Percentiles rank a stretch among this genome's conserved stretches.
These are phyloP conservation scores for Liriodendron chinense DNA, from an alignment of 164 flowering plant species.

Conservation along the genomic window DNA sequence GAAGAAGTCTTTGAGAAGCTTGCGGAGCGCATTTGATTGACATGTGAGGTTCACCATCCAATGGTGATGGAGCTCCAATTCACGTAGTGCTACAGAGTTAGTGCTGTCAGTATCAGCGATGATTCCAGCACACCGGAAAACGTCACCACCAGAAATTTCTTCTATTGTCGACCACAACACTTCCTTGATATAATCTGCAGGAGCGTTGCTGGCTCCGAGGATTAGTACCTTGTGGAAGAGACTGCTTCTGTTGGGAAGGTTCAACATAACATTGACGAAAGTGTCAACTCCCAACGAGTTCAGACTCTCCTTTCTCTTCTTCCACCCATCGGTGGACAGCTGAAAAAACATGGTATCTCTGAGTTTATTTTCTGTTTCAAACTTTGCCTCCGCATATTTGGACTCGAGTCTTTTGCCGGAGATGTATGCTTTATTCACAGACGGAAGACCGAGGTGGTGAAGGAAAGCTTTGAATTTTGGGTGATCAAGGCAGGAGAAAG, in stretches of 20 bases:
- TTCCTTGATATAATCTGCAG: conserved; percentile 16
- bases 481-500: conserved; percentile 23
- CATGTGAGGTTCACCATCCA: conserved; percentile 33
- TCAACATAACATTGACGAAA: conserved; percentile 17
- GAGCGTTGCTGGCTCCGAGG: conserved; percentile 8
- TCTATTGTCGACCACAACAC: conserved; percentile 10
- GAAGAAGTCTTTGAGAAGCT: conserved; percentile 23
- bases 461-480: conserved; percentile 26
- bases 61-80: conserved; percentile 20
- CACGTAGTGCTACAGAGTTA: conserved; percentile 13
- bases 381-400: conserved; percentile 18
- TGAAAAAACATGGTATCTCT: conserved; percentile 26
- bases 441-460: conserved; percentile 24
- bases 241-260: conserved; percentile 29
- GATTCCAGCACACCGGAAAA: conserved; percentile 25
- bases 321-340: conserved; percentile 25
- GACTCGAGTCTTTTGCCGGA: conserved; percentile 17
- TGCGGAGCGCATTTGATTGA: conserved; percentile 18
- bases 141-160: conserved; percentile 10
- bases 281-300: conserved; percentile 1
- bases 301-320: not conserved
- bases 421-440: conserved; percentile 12
- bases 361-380: conserved; percentile 18
- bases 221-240: conserved; percentile 23
- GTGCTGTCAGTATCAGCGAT: conserved; percentile 15